Conservation (phyloP, 106 monocot species). For the Platanthera guangdongensis region DNA sequence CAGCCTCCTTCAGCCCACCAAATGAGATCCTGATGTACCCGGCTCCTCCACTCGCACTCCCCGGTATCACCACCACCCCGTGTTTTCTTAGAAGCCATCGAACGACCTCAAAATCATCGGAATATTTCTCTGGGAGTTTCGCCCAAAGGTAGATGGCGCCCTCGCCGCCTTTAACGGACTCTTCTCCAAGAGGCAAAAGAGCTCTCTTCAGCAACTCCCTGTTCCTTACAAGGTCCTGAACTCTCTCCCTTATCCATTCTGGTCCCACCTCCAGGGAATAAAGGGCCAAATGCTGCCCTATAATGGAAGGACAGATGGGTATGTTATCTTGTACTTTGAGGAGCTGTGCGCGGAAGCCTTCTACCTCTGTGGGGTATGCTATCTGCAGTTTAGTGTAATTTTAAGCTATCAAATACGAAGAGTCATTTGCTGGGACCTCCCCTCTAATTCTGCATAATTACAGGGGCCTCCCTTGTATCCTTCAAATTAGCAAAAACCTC, state of each 20-base stretch:
- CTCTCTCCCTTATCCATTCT: slow-evolving; percentile 63
- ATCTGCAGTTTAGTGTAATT: slow-evolving; percentile 39
- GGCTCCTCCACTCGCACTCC: slow-evolving; percentile 66
- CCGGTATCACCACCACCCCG: slow-evolving; percentile 77
- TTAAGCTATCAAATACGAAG: no score
- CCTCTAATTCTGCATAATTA: no score
- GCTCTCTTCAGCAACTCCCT: slow-evolving; percentile 60
- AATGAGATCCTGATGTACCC: slow-evolving; percentile 84
- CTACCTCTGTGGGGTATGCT: slow-evolving; percentile 69
- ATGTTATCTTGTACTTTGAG: slow-evolving; percentile 98
- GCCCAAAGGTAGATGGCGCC: slow-evolving; percentile 99
- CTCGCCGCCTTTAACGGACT: slow-evolving; percentile 74
- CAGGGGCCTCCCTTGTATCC: no score
- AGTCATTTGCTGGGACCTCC: no score
- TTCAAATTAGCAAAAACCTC: no score
- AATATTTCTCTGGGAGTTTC: slow-evolving; percentile 57
- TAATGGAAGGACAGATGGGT: slow-evolving; percentile 93
- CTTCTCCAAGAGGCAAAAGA: slow-evolving; percentile 70
- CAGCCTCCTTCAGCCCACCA: slow-evolving; percentile 67
- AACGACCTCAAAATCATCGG: slow-evolving; percentile 81
- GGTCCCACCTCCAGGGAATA: slow-evolving; percentile 58
- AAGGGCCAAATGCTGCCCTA: slow-evolving; percentile 79
- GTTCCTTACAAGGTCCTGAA: slow-evolving; percentile 68
- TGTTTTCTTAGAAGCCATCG: slow-evolving; percentile 72
- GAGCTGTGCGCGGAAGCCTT: slow-evolving; percentile 57